Conservation (phyloP, 495 filamentous ascomycete species). For the Lasiosphaeriaceae sp. region DNA sequence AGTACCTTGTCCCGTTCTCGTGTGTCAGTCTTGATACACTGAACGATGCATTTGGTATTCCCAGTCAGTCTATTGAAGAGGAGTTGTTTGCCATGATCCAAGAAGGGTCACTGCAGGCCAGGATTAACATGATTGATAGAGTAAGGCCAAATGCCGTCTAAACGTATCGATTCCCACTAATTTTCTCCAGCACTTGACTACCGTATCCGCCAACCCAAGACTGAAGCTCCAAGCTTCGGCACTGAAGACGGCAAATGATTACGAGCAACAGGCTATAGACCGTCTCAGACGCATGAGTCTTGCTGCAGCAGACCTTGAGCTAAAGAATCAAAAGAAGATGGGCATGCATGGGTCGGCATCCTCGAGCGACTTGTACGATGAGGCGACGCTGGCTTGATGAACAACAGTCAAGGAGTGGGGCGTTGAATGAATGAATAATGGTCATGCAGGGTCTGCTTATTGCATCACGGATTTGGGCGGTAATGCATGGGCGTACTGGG, state of each 20-base stretch:
- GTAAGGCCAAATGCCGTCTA: slow-evolving; percentile 37
- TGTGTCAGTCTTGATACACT: slow-evolving; percentile 67
- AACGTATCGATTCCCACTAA: neutral
- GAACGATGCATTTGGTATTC: slow-evolving; percentile 58
- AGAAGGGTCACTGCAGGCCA: slow-evolving; percentile 63
- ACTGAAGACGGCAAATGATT: slow-evolving; percentile 62
- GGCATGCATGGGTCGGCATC: neutral
- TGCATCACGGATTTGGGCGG: slow-evolving; percentile 1
- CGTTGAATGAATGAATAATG: neutral
- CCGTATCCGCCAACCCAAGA: slow-evolving; percentile 61
- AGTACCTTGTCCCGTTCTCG: slow-evolving; percentile 82
- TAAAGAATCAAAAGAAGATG: slow-evolving; percentile 40
- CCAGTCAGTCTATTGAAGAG: slow-evolving; percentile 59
- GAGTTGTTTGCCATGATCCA: slow-evolving; percentile 78
- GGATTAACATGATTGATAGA: slow-evolving; percentile 78
- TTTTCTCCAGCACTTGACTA: slow-evolving; percentile 56
- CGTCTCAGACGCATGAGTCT: slow-evolving; percentile 73
- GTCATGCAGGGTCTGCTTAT: neutral
- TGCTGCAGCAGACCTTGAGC: slow-evolving; percentile 67
- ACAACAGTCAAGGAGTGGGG: neutral
- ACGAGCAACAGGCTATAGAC: slow-evolving; percentile 68
- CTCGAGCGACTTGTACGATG: slow-evolving; percentile 4
- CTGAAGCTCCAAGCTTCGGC: slow-evolving; percentile 62
- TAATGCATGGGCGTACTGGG: no score
- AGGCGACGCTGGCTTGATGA: neutral